Percentiles rank a stretch among this genome's conserved stretches.
Conservation (phyloP, 768 basidiomycete species). For the Mycena chlorophos region DNA sequence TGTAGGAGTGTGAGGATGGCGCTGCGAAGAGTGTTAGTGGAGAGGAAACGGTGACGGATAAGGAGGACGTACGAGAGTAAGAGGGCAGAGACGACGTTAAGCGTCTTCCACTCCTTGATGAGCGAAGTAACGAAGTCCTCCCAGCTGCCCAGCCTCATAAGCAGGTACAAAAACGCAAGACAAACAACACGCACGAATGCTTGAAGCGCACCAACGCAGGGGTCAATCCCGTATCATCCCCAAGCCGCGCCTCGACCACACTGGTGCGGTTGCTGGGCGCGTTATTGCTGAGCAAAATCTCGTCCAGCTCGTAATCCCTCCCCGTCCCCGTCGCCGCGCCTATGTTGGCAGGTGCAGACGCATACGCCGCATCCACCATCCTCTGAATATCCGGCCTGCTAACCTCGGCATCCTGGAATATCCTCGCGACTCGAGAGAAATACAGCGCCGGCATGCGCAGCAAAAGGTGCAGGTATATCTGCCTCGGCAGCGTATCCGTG, state of each 20-base stretch:
- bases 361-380: slow-evolving; percentile 46
- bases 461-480: slow-evolving; percentile 25
- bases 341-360: slow-evolving; percentile 15
- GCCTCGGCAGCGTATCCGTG: slow-evolving; percentile 19
- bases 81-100: slow-evolving; percentile 71
- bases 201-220: slow-evolving; percentile 67
- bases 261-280: slow-evolving; percentile 8
- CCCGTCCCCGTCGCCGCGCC: neutral
- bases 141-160: slow-evolving; percentile 53
- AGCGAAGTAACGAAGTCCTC: slow-evolving; percentile 70
- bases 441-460: slow-evolving; percentile 54
- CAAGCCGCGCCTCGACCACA: slow-evolving; percentile 44
- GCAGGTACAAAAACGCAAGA: neutral
- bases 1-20: slow-evolving; percentile 75
- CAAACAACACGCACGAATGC: slow-evolving; percentile 25
- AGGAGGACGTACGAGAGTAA: slow-evolving; percentile 40
- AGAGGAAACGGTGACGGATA: neutral
- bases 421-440: slow-evolving; percentile 52
- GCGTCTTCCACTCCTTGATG: slow-evolving; percentile 73
- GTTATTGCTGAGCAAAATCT: slow-evolving; percentile 26
- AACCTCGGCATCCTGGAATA: slow-evolving; percentile 55
- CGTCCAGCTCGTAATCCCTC: slow-evolving; percentile 10
- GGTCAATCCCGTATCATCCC: slow-evolving; percentile 59
- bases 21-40: slow-evolving; percentile 32
- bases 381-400: slow-evolving; percentile 55